Conservation (phyloP, 805 yeast species). For the Teunomyces panamensis region DNA sequence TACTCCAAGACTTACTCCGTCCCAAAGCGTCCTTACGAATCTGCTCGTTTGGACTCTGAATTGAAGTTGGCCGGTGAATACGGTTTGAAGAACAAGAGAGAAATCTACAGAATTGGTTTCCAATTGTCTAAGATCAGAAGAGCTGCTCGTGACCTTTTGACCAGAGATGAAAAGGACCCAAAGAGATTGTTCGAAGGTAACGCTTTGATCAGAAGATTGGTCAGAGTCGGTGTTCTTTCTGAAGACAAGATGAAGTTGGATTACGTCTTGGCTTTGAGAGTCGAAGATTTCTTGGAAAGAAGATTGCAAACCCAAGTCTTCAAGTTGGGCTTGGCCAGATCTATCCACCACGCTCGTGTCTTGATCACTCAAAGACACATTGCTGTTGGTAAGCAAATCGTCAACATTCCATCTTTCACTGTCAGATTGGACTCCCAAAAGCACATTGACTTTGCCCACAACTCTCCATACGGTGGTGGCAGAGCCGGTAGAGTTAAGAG, state of each 20-base stretch:
- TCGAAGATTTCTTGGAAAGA: constrained; percentile 99
- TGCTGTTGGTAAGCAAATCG: constrained; percentile 99
- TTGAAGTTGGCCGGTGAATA: constrained; percentile 99
- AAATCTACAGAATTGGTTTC: constrained; percentile 99
- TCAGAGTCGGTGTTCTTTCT: constrained; percentile 95
- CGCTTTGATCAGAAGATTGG: constrained; percentile 99
- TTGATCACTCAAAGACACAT: constrained; percentile 98
- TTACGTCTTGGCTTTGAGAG: constrained; percentile 97
- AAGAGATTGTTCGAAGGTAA: constrained; percentile 99
- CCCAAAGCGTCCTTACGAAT: constrained; percentile 99
- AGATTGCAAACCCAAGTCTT: constrained; percentile 99
- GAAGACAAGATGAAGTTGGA: constrained; percentile 99
- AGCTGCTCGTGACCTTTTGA: constrained; percentile 99
- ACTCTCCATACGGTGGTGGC: constrained; percentile 99
- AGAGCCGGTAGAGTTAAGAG: constrained; percentile 99
- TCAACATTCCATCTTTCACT: constrained; percentile 98
- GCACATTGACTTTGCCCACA: constrained; percentile 99
- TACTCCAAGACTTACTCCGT: constrained; percentile 99
- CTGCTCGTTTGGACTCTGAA: constrained; percentile 99
- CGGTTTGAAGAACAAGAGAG: constrained; percentile 99
- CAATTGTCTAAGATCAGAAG: constrained; percentile 99
- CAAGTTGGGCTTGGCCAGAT: constrained; percentile 99
- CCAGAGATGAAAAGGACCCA: constrained; percentile 99
- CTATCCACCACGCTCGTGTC: constrained; percentile 99
- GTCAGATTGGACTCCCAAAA: constrained; percentile 99